Evolutionary conservation across 176 grass and related monocot species (phyloP).

Genomic region (Triticum aestivum): IWGSC_CS_RefSeq_v2.1 NC_057797.1:120067698-120068197

Average conservation of each 20-base stretch:
- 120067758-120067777: slow-evolving; percentile 94
- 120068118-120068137: not conserved
- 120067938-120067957: slow-evolving; percentile 98
- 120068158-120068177: slow-evolving; percentile 51
- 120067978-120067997: slow-evolving; percentile 52
- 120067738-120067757: slow-evolving; percentile 88
- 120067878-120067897: slow-evolving; percentile 68
- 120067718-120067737: slow-evolving; percentile 59
- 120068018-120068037: not conserved
- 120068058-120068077: not conserved
- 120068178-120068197: slow-evolving; percentile 3
- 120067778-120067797: slow-evolving; percentile 90
- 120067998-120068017: slow-evolving; percentile 38
- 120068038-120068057: not conserved
- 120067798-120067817: slow-evolving; percentile 77
- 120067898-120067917: slow-evolving; percentile 68
- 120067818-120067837: slow-evolving; percentile 84
- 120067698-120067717: slow-evolving; percentile 67
- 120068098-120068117: slow-evolving; percentile 1
- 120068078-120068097: not conserved
- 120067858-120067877: slow-evolving; percentile 62
- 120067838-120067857: slow-evolving; percentile 54
- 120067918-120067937: slow-evolving; percentile 92
- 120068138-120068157: slow-evolving; percentile 44
- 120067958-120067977: slow-evolving; percentile 90